A percentile compares a stretch with the other conserved stretches of the same genome.
Evolutionary conservation across 163 green algal genomes (phyloP).

Genomic region (Scenedesmus sp.): DNA sequence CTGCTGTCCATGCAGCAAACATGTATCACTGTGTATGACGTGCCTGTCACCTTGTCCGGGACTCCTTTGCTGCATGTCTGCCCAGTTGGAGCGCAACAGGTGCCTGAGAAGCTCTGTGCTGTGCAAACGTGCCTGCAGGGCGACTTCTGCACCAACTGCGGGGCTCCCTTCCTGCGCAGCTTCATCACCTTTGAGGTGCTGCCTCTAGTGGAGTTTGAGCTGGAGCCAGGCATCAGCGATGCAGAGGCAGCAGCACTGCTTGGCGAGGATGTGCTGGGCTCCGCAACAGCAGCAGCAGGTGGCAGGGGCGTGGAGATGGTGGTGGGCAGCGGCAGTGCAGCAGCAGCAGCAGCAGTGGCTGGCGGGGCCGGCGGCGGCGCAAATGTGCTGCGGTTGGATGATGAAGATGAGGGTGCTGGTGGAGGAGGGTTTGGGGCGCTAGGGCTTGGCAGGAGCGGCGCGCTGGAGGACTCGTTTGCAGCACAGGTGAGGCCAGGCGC

Average conservation of each 20-base stretch:
- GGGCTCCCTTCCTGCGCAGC: constrained; percentile 75
- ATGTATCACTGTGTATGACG: background rate
- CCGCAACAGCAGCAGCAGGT: constrained; percentile 20
- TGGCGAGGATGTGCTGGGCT: constrained; percentile 20
- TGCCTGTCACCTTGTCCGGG: too few species aligned
- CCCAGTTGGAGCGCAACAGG: too few species aligned
- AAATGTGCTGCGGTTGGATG: constrained; percentile 80
- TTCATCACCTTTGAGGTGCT: constrained; percentile 90
- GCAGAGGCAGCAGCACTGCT: constrained; percentile 53
- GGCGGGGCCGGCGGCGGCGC: constrained; percentile 43
- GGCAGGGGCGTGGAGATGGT: constrained; percentile 20
- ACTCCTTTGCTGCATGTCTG: too few species aligned
- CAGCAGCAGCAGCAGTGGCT: background rate
- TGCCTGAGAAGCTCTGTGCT: background rate
- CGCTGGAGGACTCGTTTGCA: constrained; percentile 78
- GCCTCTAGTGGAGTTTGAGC: constrained; percentile 86
- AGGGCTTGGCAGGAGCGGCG: constrained; percentile 46
- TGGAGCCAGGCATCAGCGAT: constrained; percentile 74
- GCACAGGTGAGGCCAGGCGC: constrained; percentile 64
- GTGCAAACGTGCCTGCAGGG: constrained; percentile 58
- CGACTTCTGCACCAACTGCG: constrained; percentile 83
- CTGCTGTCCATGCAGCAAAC: background rate
- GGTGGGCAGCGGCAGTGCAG: background rate
- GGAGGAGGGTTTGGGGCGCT: background rate
- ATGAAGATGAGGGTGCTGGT: constrained; percentile 45